Evolutionary conservation across 768 basidiomycete genomes (phyloP).

Genomic region (Leucocoprinus birnbaumii): DNA sequence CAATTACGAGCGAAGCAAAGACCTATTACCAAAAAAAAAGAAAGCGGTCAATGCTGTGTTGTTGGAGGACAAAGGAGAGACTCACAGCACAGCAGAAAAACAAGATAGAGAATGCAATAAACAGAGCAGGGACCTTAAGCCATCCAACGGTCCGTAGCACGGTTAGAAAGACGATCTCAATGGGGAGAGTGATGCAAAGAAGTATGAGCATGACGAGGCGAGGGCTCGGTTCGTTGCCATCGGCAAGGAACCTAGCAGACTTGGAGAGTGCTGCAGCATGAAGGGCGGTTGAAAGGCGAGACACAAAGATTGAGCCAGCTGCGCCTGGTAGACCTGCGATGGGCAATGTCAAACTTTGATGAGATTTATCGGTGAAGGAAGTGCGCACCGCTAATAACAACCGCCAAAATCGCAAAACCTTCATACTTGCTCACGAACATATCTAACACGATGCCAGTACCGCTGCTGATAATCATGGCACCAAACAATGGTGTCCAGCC

Average conservation of each 20-base stretch:
- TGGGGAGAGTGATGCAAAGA: conserved; percentile 71
- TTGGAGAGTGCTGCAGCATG: conserved; percentile 55
- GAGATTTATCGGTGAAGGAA: neutral
- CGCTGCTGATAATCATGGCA: conserved; percentile 87
- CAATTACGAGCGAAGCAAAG: conserved; percentile 63
- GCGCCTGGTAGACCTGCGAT: conserved; percentile 76
- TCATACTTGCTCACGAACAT: conserved; percentile 83
- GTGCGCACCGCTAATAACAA: conserved; percentile 78
- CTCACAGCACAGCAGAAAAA: conserved; percentile 81
- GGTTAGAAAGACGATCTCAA: conserved; percentile 72
- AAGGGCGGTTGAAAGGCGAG: conserved; percentile 84
- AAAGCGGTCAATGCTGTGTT: no score
- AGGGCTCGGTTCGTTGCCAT: conserved; percentile 32
- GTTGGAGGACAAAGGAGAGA: conserved; percentile 18
- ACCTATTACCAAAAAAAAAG: conserved; percentile 55
- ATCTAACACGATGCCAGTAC: conserved; percentile 90
- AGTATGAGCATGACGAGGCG: conserved; percentile 66
- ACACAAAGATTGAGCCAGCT: conserved; percentile 88
- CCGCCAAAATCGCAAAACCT: conserved; percentile 84
- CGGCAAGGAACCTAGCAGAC: conserved; percentile 18
- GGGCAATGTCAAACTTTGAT: neutral
- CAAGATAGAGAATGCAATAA: conserved; percentile 61
- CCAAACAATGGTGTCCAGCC: conserved; percentile 91
- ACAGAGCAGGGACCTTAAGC: conserved; percentile 68
- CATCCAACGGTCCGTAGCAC: conserved; percentile 70